Evolutionary conservation across 345 rosid genomes (phyloP).

Genomic region (Lumnitzera littorea): DNA sequence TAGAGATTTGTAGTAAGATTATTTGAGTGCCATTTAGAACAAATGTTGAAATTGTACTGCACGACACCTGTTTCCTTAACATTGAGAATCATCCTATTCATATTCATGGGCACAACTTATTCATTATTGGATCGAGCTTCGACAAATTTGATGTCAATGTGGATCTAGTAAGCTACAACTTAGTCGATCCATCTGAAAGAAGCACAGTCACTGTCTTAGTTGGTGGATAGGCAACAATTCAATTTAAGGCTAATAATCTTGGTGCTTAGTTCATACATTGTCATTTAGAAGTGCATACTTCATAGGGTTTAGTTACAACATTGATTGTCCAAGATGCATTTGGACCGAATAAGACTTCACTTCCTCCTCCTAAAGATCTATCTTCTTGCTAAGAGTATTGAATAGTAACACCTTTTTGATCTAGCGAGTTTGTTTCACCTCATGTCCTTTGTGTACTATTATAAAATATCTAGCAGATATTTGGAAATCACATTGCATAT

Average conservation of each 20-base stretch:
- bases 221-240: conserved; percentile 66
- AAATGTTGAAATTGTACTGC: conserved; percentile 49
- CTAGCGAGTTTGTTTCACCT: too few species aligned
- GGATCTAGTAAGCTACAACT: conserved; percentile 39
- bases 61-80: conserved; percentile 46
- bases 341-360: too few species aligned
- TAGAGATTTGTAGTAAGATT: conserved; percentile 32
- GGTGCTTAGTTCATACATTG: conserved; percentile 80
- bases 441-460: too few species aligned
- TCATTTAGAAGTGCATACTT: conserved; percentile 46
- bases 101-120: conserved; percentile 64
- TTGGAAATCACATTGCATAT: too few species aligned
- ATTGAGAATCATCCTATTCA: conserved; percentile 62
- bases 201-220: conserved; percentile 54
- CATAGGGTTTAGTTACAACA: conserved; percentile 62
- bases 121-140: conserved; percentile 51
- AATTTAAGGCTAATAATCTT: conserved; percentile 56
- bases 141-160: conserved; percentile 41
- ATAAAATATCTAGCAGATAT: too few species aligned
- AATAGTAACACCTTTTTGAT: too few species aligned
- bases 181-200: conserved; percentile 60
- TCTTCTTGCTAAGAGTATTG: too few species aligned
- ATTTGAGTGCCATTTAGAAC: conserved; percentile 33
- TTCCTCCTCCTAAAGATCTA: too few species aligned
- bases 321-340: conserved; percentile 24